Conservation (phyloP, 495 filamentous ascomycete genomes). For the Penicillium desertorum region DNA sequence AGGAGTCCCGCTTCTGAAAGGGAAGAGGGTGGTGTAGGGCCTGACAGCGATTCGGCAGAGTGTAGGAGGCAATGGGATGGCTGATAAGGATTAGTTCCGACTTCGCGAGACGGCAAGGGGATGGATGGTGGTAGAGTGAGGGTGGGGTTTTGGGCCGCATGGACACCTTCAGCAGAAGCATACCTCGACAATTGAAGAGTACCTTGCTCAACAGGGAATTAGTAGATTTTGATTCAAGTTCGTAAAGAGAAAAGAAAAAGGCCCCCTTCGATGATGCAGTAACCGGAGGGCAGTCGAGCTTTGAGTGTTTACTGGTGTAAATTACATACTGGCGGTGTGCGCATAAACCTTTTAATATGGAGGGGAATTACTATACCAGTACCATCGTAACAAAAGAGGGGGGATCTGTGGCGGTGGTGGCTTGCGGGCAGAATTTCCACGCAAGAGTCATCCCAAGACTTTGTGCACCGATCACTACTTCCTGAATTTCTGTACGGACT, state of each 20-base stretch:
- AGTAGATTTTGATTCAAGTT: background rate
- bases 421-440: constrained; percentile 31
- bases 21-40: constrained; percentile 29
- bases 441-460: constrained; percentile 28
- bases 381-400: constrained; percentile 25
- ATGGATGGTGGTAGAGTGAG: constrained; percentile 32
- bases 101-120: constrained; percentile 26
- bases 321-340: constrained; percentile 27
- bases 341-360: background rate
- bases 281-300: constrained; percentile 10
- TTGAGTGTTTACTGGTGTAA: constrained; percentile 25
- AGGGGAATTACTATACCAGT: constrained; percentile 22
- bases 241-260: constrained; percentile 6
- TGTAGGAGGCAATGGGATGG: constrained; percentile 4
- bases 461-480: constrained; percentile 9
- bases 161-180: constrained; percentile 32
- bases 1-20: constrained; percentile 36
- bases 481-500: constrained; percentile 5
- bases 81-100: constrained; percentile 16
- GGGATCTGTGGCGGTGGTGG: constrained; percentile 33
- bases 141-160: constrained; percentile 49
- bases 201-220: constrained; percentile 2
- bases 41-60: constrained; percentile 21
- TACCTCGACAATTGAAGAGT: constrained; percentile 33
- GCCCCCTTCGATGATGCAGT: constrained; percentile 11